Conservation (phyloP, 129 eudicot species). For the Lonicera japonica region DNA sequence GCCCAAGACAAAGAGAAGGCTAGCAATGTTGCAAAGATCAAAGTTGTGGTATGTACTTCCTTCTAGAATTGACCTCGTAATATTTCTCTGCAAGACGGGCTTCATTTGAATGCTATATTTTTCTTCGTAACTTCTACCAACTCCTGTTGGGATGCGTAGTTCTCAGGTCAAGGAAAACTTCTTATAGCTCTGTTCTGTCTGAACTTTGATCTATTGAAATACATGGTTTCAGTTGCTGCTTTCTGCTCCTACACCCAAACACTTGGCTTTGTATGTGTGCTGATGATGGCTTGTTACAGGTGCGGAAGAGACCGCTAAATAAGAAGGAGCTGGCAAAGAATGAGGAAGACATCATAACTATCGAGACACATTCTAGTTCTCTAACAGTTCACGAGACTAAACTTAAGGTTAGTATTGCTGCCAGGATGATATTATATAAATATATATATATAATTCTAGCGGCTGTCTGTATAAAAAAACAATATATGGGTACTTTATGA, state of each 20-base stretch:
- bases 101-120: no score
- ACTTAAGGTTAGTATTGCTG: conserved; percentile 37
- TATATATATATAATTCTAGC: no score
- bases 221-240: background rate
- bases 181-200: no score
- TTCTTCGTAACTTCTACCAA: no score
- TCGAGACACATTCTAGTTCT: conserved; percentile 31
- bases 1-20: conserved; percentile 78
- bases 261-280: background rate
- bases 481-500: no score
- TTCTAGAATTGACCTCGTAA: no score
- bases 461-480: no score
- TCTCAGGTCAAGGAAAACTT: no score
- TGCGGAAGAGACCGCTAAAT: conserved; percentile 73
- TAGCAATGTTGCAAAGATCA: conserved; percentile 86
- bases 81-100: no score
- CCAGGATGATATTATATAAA: background rate
- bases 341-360: conserved; percentile 61
- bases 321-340: conserved; percentile 54
- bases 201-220: background rate
- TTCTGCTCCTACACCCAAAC: background rate
- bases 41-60: conserved; percentile 81
- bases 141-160: no score
- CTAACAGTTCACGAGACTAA: conserved; percentile 65
- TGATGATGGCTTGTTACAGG: conserved; percentile 30